Conservation (phyloP, 2,329 filamentous ascomycete species). For the Phaeosphaeria sp. region DNA sequence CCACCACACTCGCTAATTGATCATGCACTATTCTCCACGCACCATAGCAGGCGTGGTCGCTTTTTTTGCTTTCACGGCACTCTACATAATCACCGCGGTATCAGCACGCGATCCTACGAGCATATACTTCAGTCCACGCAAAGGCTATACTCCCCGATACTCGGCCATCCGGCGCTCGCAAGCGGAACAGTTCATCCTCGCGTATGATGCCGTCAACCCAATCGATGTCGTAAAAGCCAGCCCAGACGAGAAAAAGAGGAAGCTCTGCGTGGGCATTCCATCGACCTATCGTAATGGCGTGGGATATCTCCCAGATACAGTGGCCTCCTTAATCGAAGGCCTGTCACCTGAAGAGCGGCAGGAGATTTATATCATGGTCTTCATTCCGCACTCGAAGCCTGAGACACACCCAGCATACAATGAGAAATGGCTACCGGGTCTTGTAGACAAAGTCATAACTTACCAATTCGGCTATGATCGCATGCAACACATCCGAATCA, state of each 20-base stretch:
- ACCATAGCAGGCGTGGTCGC: constrained; percentile 22
- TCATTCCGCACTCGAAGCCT: constrained; percentile 55
- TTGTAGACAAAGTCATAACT: constrained; percentile 51
- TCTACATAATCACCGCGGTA: constrained; percentile 4
- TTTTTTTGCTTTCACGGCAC: background rate
- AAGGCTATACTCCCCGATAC: constrained; percentile 41
- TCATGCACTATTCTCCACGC: constrained; percentile 33
- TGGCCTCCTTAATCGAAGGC: constrained; percentile 54
- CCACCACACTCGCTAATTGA: background rate
- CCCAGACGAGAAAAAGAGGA: constrained; percentile 20
- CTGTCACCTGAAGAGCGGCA: constrained; percentile 50
- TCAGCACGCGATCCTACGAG: constrained; percentile 37
- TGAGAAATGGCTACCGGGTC: constrained; percentile 49
- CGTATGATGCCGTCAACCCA: constrained; percentile 19
- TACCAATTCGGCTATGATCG: constrained; percentile 47
- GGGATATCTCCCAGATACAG: constrained; percentile 50
- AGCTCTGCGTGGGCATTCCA: constrained; percentile 54
- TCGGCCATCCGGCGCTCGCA: constrained; percentile 38
- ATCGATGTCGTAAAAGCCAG: constrained; percentile 22
- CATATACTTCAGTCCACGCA: constrained; percentile 41
- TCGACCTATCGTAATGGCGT: constrained; percentile 49
- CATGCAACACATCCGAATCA: constrained; percentile 42
- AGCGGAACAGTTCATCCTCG: constrained; percentile 34
- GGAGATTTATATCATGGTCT: constrained; percentile 51
- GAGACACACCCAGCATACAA: constrained; percentile 49